A percentile compares a stretch with the other conserved stretches of the same genome.
Evolutionary conservation across 176 grass and related monocot species (phyloP).

Genomic region (Olyra latifolia): DNA sequence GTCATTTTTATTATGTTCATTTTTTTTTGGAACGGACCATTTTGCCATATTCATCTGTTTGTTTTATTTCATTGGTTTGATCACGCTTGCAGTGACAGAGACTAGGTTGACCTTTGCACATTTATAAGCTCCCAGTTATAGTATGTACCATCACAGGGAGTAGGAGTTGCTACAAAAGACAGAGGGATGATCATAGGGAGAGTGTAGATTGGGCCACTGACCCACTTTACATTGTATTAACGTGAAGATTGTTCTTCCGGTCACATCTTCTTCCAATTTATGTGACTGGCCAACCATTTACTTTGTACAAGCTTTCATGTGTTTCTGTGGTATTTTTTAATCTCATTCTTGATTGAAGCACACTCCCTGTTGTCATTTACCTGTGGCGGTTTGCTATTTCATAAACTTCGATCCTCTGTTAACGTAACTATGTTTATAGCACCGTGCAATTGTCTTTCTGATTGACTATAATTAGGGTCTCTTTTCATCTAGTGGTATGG

Average conservation of each 20-base stretch:
- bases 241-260: background rate
- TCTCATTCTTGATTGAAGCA: background rate
- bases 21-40: background rate
- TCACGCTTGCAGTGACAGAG: background rate
- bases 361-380: slow-evolving; percentile 1
- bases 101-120: background rate
- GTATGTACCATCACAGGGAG: too few relatives aligned
- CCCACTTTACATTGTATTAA: background rate
- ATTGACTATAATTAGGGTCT: background rate
- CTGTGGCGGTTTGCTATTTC: background rate
- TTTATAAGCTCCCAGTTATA: background rate
- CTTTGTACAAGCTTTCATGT: background rate
- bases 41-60: background rate
- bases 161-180: background rate
- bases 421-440: background rate
- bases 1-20: background rate
- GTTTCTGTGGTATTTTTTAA: background rate
- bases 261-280: background rate
- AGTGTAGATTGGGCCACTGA: background rate
- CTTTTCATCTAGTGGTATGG: background rate
- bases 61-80: background rate
- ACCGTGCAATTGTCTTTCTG: background rate
- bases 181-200: background rate
- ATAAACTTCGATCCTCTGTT: background rate
- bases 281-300: background rate